Conservation (phyloP, 257 asterid genomes). For the Capsicum chinense region DNA sequence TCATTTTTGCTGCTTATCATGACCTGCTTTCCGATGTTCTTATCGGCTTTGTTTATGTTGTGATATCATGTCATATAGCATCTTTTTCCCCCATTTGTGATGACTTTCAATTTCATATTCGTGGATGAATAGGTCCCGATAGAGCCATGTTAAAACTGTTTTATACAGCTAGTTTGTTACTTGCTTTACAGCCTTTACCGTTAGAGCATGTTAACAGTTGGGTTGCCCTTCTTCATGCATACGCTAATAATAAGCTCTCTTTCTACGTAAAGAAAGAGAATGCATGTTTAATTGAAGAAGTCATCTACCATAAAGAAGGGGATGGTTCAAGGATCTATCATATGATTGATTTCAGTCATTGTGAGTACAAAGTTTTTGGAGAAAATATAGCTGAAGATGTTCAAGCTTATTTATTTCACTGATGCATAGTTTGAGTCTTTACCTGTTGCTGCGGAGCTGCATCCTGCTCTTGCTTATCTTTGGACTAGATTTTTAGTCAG, state of each 20-base stretch:
- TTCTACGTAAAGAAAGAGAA: not conserved
- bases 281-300: not conserved
- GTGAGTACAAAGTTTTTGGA: not conserved
- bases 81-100: not conserved
- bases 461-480: not conserved
- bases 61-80: not conserved
- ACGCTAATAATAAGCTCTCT: not conserved
- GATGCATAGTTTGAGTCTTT: not conserved
- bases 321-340: not conserved
- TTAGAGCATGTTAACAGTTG: not conserved
- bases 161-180: not conserved
- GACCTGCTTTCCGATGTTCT: not conserved
- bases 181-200: no score
- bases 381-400: not conserved
- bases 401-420: not conserved
- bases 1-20: not conserved
- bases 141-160: not conserved
- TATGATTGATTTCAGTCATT: not conserved
- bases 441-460: not conserved
- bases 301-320: not conserved
- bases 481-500: not conserved
- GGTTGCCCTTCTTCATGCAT: not conserved
- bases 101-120: not conserved
- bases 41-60: not conserved
- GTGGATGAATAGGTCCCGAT: not conserved